Percentiles rank a stretch among this genome's conserved stretches.
These are phyloP conservation scores for Paramecium tetraurelia DNA, from an alignment of 73 alveolate species.

Conservation along the genomic window DNA sequence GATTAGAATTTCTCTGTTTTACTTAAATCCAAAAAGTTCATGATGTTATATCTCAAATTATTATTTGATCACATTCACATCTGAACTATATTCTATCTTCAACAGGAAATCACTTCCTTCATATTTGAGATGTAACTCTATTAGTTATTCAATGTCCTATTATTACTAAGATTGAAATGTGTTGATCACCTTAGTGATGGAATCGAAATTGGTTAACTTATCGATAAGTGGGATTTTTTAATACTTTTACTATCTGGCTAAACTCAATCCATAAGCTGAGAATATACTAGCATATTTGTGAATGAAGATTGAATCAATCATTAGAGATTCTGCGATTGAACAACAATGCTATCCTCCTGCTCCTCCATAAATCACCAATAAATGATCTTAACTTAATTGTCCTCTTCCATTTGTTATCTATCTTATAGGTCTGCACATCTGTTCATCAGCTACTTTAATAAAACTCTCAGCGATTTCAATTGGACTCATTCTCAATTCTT, in stretches of 20 bases:
- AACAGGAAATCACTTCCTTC: constrained; percentile 83
- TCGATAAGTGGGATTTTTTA: constrained; percentile 49
- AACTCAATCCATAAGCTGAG: constrained; percentile 58
- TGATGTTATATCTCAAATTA: constrained; percentile 65
- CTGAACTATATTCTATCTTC: constrained; percentile 56
- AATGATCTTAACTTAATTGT: constrained; percentile 74
- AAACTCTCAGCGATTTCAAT: constrained; percentile 79
- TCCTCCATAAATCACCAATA: constrained; percentile 85
- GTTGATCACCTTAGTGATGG: not conserved
- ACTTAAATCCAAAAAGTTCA: constrained; percentile 81
- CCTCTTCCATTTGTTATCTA: constrained; percentile 84
- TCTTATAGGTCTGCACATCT: constrained; percentile 91
- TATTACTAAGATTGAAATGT: not conserved
- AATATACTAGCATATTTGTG: constrained; percentile 71
- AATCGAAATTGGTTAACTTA: not conserved
- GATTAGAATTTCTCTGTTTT: constrained; percentile 56
- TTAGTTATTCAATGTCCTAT: not conserved
- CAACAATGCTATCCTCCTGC: constrained; percentile 96
- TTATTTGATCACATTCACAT: not conserved
- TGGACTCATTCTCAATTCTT: constrained; percentile 44
- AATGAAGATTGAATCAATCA: constrained; percentile 72
- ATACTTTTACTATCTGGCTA: constrained; percentile 44
- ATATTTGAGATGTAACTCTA: constrained; percentile 69
- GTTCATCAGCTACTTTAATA: constrained; percentile 89
- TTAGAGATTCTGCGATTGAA: constrained; percentile 79